Evolutionary conservation across 78 protist species (phyloP).

Genomic region (Dictyostelium purpureum): DNA sequence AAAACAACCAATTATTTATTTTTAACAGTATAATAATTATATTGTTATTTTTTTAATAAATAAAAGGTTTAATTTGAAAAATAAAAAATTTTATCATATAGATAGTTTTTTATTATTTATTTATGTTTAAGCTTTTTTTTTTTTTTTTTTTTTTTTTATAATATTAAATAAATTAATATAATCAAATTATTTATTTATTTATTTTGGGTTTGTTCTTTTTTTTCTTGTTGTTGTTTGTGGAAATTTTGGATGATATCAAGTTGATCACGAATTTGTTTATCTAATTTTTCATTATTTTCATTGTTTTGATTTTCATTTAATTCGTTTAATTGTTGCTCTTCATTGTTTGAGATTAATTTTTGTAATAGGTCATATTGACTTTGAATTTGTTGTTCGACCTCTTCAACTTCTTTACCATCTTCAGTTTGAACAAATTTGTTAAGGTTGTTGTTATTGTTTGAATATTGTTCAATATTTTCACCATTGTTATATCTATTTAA

Average conservation of each 20-base stretch:
- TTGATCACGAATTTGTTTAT: background rate
- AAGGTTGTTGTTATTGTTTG: background rate
- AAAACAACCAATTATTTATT: too few relatives aligned
- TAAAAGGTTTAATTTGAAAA: too few relatives aligned
- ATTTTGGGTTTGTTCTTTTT: background rate
- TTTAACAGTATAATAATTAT: too few relatives aligned
- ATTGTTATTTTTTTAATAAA: too few relatives aligned
- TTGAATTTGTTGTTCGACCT: background rate
- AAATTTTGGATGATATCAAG: background rate
- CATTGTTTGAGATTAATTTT: background rate
- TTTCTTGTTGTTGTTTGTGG: conserved; percentile 6
- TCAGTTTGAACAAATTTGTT: too few relatives aligned
- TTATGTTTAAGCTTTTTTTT: too few relatives aligned
- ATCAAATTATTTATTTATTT: background rate
- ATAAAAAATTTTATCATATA: too few relatives aligned
- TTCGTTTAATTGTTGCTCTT: background rate
- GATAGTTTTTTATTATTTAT: too few relatives aligned
- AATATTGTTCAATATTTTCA: background rate
- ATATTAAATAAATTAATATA: too few relatives aligned
- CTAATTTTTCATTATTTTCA: background rate
- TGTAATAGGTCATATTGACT: background rate
- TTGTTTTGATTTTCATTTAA: background rate
- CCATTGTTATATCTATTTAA: background rate
- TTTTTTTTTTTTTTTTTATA: too few relatives aligned
- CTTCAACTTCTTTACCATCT: background rate